Conservation (phyloP, 345 rosid genomes). For the Citrus glauca region DNA sequence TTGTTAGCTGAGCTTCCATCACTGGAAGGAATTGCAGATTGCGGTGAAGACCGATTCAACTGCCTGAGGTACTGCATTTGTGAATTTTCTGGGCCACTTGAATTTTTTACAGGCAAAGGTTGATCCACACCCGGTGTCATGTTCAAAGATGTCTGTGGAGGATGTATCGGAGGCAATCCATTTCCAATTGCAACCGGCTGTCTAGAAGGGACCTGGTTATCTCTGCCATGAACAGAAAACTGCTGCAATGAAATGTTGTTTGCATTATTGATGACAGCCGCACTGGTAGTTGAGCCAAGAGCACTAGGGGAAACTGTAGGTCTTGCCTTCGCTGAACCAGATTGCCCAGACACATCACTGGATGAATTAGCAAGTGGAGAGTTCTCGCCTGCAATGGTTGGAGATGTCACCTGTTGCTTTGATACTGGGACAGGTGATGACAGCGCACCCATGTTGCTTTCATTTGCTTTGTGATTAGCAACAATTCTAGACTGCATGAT, state of each 20-base stretch:
- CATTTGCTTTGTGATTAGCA: constrained; percentile 71
- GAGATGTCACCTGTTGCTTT: constrained; percentile 69
- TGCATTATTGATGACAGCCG: constrained; percentile 39
- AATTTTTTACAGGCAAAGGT: constrained; percentile 46
- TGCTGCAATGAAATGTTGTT: constrained; percentile 53
- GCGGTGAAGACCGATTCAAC: constrained; percentile 53
- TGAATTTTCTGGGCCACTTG: constrained; percentile 45
- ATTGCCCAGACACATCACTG: constrained; percentile 77
- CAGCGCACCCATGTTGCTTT: constrained; percentile 43
- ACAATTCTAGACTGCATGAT: constrained; percentile 82
- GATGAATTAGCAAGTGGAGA: constrained; percentile 77
- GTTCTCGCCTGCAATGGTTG: constrained; percentile 60
- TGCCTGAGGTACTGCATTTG: constrained; percentile 71
- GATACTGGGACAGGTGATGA: constrained; percentile 54
- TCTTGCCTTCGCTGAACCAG: constrained; percentile 64
- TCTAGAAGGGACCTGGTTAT: constrained; percentile 56
- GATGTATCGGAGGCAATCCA: constrained; percentile 68
- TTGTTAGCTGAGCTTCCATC: constrained; percentile 43
- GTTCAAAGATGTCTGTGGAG: constrained; percentile 59
- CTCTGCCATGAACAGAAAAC: constrained; percentile 59
- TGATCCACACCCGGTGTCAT: constrained; percentile 53
- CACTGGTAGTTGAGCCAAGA: constrained; percentile 52
- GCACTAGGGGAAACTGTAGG: constrained; percentile 44
- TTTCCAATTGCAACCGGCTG: constrained; percentile 50
- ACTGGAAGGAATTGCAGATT: constrained; percentile 42